These are phyloP conservation scores for Bondarzewia mesenterica DNA, from an alignment of 1,284 basidiomycete genomes.

Conservation along the genomic window DNA sequence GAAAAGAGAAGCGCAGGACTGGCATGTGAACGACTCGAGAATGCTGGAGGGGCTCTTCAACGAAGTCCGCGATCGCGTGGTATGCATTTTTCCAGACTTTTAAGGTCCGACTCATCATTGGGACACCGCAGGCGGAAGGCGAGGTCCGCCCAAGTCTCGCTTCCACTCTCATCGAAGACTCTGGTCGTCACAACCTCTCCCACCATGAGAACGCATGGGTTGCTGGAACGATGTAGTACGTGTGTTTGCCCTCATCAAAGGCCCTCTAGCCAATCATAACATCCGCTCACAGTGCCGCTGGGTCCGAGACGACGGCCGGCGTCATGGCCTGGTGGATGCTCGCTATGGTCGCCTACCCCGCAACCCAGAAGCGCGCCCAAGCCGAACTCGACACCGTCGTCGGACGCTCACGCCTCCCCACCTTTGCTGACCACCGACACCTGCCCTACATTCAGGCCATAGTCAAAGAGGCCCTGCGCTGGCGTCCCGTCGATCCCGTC, in stretches of 20 bases:
- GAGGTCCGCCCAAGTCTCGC: conserved; percentile 10
- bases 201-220: conserved; percentile 14
- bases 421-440: conserved; percentile 12
- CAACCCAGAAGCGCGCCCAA: conserved; percentile 14
- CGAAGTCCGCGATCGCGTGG: conserved; percentile 11
- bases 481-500: conserved; percentile 14
- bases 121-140: conserved; percentile 10
- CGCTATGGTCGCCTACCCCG: conserved; percentile 19
- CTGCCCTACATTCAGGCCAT: conserved; percentile 17
- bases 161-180: conserved; percentile 11
- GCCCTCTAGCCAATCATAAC: background rate
- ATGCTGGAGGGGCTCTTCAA: conserved; percentile 13
- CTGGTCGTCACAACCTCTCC: conserved; percentile 9
- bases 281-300: conserved; percentile 14
- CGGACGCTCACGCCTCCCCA: conserved; percentile 13
- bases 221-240: conserved; percentile 14
- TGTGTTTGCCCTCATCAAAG: background rate
- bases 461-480: conserved; percentile 16
- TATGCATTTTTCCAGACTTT: conserved; percentile 1
- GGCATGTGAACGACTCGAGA: conserved; percentile 10
- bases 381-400: conserved; percentile 17
- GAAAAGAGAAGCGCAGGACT: conserved; percentile 12
- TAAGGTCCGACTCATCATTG: background rate
- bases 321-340: conserved; percentile 19
- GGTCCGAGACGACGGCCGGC: conserved; percentile 13